Conservation (phyloP, 2,329 filamentous ascomycete genomes). For the Tolypocladium amazonense region DNA sequence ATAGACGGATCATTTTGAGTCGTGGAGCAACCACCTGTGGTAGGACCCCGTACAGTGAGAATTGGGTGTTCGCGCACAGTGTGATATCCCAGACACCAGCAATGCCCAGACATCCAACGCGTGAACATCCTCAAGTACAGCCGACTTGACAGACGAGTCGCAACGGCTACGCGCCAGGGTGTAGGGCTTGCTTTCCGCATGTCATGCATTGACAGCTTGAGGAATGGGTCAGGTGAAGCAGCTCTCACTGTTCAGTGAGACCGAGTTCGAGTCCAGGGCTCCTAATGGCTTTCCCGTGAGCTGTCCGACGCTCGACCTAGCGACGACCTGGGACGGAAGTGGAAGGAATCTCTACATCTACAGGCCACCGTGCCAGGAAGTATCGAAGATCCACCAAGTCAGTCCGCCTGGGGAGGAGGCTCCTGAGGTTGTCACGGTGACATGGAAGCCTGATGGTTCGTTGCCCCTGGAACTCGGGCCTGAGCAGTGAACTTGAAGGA, state of each 20-base stretch:
- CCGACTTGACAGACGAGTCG: background rate
- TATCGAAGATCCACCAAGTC: slow-evolving; percentile 40
- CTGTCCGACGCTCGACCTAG: slow-evolving; percentile 77
- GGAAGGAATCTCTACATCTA: slow-evolving; percentile 64
- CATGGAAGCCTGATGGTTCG: slow-evolving; percentile 60
- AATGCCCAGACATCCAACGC: background rate
- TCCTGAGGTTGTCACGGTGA: slow-evolving; percentile 36
- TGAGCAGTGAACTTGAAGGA: background rate
- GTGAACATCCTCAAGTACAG: background rate
- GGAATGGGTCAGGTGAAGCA: slow-evolving; percentile 17
- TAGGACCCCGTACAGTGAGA: background rate
- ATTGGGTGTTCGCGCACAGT: background rate
- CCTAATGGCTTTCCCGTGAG: slow-evolving; percentile 53
- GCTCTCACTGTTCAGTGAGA: slow-evolving; percentile 44
- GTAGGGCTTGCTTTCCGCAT: background rate
- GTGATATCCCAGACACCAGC: background rate
- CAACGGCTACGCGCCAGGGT: background rate
- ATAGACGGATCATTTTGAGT: background rate
- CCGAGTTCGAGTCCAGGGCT: slow-evolving; percentile 43
- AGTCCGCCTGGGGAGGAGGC: slow-evolving; percentile 27
- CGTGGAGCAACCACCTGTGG: background rate
- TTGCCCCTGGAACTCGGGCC: background rate
- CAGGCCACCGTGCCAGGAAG: slow-evolving; percentile 62
- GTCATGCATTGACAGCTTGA: background rate
- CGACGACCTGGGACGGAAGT: slow-evolving; percentile 57